These are phyloP conservation scores for Cynara cardunculus DNA, from an alignment of 129 eudicot genomes.

Conservation along the genomic window DNA sequence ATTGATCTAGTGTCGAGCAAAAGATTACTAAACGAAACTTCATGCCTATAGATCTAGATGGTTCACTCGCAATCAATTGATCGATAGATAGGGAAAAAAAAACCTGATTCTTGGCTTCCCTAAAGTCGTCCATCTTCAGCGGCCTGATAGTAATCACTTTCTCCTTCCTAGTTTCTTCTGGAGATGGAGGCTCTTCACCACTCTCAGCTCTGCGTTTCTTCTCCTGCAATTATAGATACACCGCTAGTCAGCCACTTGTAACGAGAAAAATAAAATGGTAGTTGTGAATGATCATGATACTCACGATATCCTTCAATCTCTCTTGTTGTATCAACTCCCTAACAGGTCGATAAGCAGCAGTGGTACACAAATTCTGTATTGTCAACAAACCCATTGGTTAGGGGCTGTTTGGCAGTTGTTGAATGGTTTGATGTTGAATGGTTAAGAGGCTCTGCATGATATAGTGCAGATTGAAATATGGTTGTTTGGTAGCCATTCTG, in stretches of 20 bases:
- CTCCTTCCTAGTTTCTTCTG: slow-evolving; percentile 47
- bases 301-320: slow-evolving; percentile 67
- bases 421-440: no score
- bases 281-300: background rate
- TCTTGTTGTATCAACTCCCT: slow-evolving; percentile 93
- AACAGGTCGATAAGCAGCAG: slow-evolving; percentile 95
- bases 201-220: slow-evolving; percentile 50
- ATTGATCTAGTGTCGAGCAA: background rate
- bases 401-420: no score
- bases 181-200: slow-evolving; percentile 25
- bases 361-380: slow-evolving; percentile 79
- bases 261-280: background rate
- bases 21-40: background rate
- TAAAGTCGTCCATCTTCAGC: slow-evolving; percentile 77
- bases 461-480: no score
- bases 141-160: slow-evolving; percentile 73
- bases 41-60: background rate
- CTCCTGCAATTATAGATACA: slow-evolving; percentile 40
- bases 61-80: background rate
- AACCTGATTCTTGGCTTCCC: slow-evolving; percentile 90
- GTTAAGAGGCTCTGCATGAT: no score
- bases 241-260: background rate
- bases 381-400: background rate
- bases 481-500: no score
- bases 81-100: background rate